Conservation (phyloP, 495 filamentous ascomycete species). For the Podospora australis region DNA sequence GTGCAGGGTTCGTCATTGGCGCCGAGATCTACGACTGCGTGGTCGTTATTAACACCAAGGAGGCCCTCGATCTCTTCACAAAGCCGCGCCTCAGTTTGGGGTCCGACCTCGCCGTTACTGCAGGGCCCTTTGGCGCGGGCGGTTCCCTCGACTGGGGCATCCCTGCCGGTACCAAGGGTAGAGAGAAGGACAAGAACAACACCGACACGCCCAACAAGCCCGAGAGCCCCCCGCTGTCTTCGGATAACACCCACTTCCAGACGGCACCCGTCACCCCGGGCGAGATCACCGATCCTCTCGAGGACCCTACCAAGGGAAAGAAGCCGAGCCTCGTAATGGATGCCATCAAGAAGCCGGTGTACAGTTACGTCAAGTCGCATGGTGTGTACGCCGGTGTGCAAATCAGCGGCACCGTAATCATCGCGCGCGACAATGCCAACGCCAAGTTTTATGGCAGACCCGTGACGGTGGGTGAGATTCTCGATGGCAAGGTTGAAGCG, state of each 20-base stretch:
- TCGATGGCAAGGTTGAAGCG: slow-evolving; percentile 54
- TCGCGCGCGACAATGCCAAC: slow-evolving; percentile 76
- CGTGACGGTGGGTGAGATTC: slow-evolving; percentile 57
- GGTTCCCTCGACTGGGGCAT: slow-evolving; percentile 54
- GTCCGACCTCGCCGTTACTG: slow-evolving; percentile 65
- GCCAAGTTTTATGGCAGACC: slow-evolving; percentile 64
- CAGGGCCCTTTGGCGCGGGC: slow-evolving; percentile 66
- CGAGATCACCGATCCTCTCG: slow-evolving; percentile 4
- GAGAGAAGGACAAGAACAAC: slow-evolving; percentile 14
- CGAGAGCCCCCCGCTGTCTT: slow-evolving; percentile 6
- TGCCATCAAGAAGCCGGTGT: slow-evolving; percentile 49
- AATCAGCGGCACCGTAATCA: slow-evolving; percentile 70
- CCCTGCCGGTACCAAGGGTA: slow-evolving; percentile 12
- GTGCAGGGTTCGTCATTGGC: slow-evolving; percentile 69
- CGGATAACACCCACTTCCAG: slow-evolving; percentile 17
- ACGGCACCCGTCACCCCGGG: slow-evolving; percentile 4
- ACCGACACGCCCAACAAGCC: background rate
- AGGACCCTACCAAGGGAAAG: slow-evolving; percentile 10
- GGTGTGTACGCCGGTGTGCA: slow-evolving; percentile 74
- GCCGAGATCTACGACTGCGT: slow-evolving; percentile 84
- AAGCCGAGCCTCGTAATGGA: slow-evolving; percentile 25
- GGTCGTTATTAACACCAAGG: slow-evolving; percentile 68
- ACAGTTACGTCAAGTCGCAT: slow-evolving; percentile 75
- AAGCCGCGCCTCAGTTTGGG: slow-evolving; percentile 67
- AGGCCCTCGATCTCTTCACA: slow-evolving; percentile 68